Evolutionary conservation across 306 rosid species (phyloP).

Genomic region (Vigna angularis): DNA sequence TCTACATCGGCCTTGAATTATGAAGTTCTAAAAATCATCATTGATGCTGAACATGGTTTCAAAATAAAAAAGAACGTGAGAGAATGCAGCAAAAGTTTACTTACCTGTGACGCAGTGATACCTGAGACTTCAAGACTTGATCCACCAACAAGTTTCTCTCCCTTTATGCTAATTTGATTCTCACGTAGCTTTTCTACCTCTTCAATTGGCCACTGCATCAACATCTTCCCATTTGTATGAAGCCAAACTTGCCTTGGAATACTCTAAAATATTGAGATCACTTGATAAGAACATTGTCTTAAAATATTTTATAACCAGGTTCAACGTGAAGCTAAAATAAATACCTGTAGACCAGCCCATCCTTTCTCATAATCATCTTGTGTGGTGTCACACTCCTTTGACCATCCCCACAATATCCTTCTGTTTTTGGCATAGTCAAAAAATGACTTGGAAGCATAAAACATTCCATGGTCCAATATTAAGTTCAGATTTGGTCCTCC

Average conservation of each 20-base stretch:
- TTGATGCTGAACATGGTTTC: not conserved
- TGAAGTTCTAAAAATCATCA: not conserved
- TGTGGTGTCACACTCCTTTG: constrained; percentile 49
- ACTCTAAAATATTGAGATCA: constrained; percentile 38
- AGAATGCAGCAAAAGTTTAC: constrained; percentile 1
- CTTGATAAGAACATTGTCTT: not conserved
- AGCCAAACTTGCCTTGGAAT: constrained; percentile 76
- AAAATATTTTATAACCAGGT: not conserved
- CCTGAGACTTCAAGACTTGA: constrained; percentile 57
- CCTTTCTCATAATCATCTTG: constrained; percentile 62
- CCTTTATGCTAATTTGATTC: constrained; percentile 43
- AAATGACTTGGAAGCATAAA: constrained; percentile 67
- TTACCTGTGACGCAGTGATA: constrained; percentile 71
- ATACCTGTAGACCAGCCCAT: constrained; percentile 86
- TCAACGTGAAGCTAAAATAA: not conserved
- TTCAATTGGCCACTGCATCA: constrained; percentile 74
- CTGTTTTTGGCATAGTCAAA: constrained; percentile 58
- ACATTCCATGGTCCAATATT: constrained; percentile 62
- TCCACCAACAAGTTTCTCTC: constrained; percentile 49
- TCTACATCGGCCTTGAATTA: constrained; percentile 68
- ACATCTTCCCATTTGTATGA: constrained; percentile 52
- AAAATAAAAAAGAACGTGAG: not conserved
- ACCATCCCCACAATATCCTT: constrained; percentile 64
- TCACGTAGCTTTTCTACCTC: constrained; percentile 55
- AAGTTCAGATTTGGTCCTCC: constrained; percentile 48